phyloP scores from a whole-genome alignment of 1,284 basidiomycete genomes.

The Rhizoctonia solani region DNA sequence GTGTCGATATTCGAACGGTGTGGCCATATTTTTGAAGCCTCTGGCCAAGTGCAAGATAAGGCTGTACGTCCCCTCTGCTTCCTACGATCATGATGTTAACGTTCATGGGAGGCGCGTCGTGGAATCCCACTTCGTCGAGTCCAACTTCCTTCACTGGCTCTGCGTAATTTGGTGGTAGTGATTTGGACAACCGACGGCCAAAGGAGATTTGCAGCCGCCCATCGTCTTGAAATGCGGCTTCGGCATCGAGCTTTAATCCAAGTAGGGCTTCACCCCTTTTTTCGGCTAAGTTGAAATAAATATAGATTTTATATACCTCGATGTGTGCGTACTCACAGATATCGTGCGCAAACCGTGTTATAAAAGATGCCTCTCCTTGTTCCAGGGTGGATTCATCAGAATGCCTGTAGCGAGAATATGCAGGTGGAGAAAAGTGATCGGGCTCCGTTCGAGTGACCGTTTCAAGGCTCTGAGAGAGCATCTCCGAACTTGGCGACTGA shows the following conservation, averaged over 20 bases:
- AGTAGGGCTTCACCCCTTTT: not conserved
- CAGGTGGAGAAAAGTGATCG: too few species aligned
- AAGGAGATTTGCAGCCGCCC: conserved; percentile 26
- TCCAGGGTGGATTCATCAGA: too few species aligned
- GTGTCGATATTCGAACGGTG: conserved; percentile 66
- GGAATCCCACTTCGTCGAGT: conserved; percentile 2
- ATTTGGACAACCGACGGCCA: not conserved
- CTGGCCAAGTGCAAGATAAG: conserved; percentile 66
- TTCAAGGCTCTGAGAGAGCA: too few species aligned
- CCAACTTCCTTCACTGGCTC: conserved; percentile 1
- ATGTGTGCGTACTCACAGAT: not conserved
- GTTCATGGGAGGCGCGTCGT: conserved; percentile 52
- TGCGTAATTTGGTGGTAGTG: not conserved
- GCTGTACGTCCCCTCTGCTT: conserved; percentile 61
- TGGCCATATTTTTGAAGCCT: conserved; percentile 61
- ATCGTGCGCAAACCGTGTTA: too few species aligned
- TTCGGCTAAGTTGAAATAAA: not conserved
- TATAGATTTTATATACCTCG: too few species aligned
- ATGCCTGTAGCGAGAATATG: too few species aligned
- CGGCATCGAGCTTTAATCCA: not conserved
- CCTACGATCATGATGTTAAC: conserved; percentile 61
- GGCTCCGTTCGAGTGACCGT: too few species aligned
- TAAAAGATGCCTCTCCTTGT: too few species aligned
- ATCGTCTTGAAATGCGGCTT: conserved; percentile 9
- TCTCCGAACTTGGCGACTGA: too few species aligned